Evolutionary conservation across 176 grass and related monocot species (phyloP).

Genomic region (Aegilops umbellulata): DNA sequence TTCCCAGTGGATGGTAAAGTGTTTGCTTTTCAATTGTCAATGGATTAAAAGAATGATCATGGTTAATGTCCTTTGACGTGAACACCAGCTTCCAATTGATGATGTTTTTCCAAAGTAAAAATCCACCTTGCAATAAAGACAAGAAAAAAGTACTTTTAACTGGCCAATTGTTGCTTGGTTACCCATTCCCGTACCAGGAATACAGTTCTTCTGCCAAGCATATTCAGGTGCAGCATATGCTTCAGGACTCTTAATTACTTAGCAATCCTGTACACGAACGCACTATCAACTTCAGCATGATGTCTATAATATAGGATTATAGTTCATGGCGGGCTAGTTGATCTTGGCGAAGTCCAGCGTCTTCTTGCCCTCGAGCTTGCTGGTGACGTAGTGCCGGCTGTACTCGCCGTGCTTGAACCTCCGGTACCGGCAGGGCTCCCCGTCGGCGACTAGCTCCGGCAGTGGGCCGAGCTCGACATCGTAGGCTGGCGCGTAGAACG

Average conservation of each 20-base stretch:
- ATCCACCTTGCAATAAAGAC: too few relatives aligned
- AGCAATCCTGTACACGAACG: background rate
- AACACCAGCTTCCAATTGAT: background rate
- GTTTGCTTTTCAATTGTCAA: conserved; percentile 14
- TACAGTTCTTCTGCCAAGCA: background rate
- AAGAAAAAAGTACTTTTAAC: background rate
- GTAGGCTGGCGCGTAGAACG: conserved; percentile 88
- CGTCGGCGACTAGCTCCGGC: conserved; percentile 53
- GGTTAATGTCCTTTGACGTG: conserved; percentile 15
- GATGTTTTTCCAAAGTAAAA: background rate
- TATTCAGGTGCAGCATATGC: background rate
- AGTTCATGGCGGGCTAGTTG: background rate
- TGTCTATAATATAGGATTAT: background rate
- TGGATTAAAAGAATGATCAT: conserved; percentile 8
- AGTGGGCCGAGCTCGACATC: conserved; percentile 78
- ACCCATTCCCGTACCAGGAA: background rate
- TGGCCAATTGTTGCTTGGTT: background rate
- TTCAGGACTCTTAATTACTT: background rate
- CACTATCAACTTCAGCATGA: background rate
- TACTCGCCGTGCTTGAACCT: conserved; percentile 92
- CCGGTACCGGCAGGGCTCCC: conserved; percentile 52
- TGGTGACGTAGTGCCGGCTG: conserved; percentile 80
- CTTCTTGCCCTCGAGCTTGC: conserved; percentile 85
- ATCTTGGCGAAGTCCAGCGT: conserved; percentile 85
- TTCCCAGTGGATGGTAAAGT: background rate